These are phyloP conservation scores for Colletotrichum caudatum DNA, from an alignment of 2,329 filamentous ascomycete genomes.

Conservation along the genomic window DNA sequence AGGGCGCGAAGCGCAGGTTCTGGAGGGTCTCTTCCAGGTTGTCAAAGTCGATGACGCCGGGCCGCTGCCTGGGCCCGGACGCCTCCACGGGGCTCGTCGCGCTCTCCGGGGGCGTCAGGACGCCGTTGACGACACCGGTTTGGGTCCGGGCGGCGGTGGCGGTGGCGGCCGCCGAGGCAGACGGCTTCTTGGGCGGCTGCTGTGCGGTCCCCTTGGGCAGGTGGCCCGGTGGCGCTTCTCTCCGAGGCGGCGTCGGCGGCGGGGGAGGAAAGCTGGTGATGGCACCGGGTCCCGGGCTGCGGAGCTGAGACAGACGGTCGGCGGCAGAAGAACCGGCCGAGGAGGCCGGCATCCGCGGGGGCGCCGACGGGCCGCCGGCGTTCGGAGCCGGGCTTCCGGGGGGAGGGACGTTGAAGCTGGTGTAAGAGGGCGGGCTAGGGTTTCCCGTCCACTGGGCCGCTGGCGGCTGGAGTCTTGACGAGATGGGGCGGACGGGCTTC, in stretches of 20 bases:
- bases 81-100: background rate
- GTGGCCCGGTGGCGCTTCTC: background rate
- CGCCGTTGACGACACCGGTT: background rate
- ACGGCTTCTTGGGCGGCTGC: constrained; percentile 2
- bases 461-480: constrained; percentile 17
- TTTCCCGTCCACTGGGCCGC: constrained; percentile 23
- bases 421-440: constrained; percentile 26
- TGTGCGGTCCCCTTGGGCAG: background rate
- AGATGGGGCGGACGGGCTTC: constrained; percentile 28
- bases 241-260: constrained; percentile 28
- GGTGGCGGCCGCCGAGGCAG: background rate
- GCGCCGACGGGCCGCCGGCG: background rate
- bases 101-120: constrained; percentile 15
- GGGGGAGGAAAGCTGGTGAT: constrained; percentile 38
- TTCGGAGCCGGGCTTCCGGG: constrained; percentile 31
- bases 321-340: background rate
- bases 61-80: background rate
- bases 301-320: constrained; percentile 1
- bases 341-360: background rate
- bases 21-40: constrained; percentile 36
- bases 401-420: constrained; percentile 33
- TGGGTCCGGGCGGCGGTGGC: background rate
- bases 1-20: constrained; percentile 38
- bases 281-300: constrained; percentile 31
- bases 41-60: constrained; percentile 28